Base-by-base conservation (phyloP, 2,329 filamentous ascomycete species). In the Apiospora rasikravindrae region DNA sequence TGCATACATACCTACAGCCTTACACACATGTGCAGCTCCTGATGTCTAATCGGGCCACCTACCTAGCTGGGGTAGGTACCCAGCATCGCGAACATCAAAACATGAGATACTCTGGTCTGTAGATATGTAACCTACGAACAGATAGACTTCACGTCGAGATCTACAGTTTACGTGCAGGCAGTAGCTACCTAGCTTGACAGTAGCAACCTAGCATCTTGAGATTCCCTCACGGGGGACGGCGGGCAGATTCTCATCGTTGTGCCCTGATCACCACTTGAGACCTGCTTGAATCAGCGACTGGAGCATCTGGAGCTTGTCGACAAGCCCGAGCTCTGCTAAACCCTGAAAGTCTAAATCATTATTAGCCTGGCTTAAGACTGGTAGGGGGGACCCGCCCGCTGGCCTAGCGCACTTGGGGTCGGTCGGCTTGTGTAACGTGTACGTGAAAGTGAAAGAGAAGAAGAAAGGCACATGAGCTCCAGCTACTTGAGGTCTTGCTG, bases 261-360 rank as follows among this genome's bases (percentile, higher is more conserved):
- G 67, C 67, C 67, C 42, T 69, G 67, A 69, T 69, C 67, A 49
- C 67, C n/a, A 47, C 47, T 69, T 69, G 67, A 45, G 33, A 69
- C 67, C 44, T 45, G 67, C 67, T 69, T 69, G 67, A 69, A 69
- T 69, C 67, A 69, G 67, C 44, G 13, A 29, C 42, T 49, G 44
- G 67, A 45, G 67, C 67, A 69, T 45, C 44, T 49, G 44, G 67
- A 49, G 67, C 67, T 24, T 47, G 44, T 13, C 29, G 19, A 45
- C 44, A 14, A 69, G 67, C 67, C 67, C 67, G 67, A 69, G 67
- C 67, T 69, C 44, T 49, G 57, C 67, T n/a, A 68, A 69, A 69
- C 67, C 67, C 67, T 69, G 67, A 49, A 69, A 69, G 67, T 49
- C 67, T 69, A 69, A 69, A 47, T 49, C 8, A 13, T 64, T 64